Base-by-base conservation (phyloP, 164 flowering plant species). In the Pachysandra terminalis region DNA sequence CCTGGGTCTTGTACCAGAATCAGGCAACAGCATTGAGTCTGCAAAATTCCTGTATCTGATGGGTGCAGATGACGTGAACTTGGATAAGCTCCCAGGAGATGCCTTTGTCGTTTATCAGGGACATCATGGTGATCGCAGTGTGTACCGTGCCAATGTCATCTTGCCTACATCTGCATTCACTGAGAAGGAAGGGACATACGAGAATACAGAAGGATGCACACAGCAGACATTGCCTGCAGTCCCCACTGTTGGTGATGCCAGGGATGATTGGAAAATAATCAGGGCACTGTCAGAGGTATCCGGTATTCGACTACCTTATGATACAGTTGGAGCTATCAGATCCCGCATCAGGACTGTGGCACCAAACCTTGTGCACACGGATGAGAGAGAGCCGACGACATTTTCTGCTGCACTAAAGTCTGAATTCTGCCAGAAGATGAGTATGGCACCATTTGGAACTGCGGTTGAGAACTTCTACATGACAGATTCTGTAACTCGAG, bases 81-180 rank as follows among this genome's bases (percentile, higher is more conserved):
- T 91, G 81, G 96, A 88, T 15, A 87, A 87, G 67, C 48, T 93
- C 61, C 96, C 95, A 0, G 63, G 60, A 21, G 98, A 93, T 77
- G 97, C 99, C 27, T 96, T 96, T 74, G 98, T 96, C 21, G 97
- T 96, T 26, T 96, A 96, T 75, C 99, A 93, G 68, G 99, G 99
- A 6, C 99, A 96, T 79, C 98, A 96, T 71, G 98, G 99, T 19
- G 99, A 96, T 66, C 71, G 65, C 16, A 64, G 96, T 48, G 96
- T 93, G 7, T 90, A 93, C 59, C 97, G 98, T 32, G 97, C 99
- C 35, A 91, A 96, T 79, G 91, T 96, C 12, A 90, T 96, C 60
- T 72, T 96, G 13, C 99, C 99, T 8, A 81, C 98, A 45, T 60
- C 99, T 17, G 98, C 99, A 17, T 96, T 90, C 79, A 84, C 81